Base-by-base conservation (phyloP, 768 basidiomycete species). In the Boletus pseudopeckii region DNA sequence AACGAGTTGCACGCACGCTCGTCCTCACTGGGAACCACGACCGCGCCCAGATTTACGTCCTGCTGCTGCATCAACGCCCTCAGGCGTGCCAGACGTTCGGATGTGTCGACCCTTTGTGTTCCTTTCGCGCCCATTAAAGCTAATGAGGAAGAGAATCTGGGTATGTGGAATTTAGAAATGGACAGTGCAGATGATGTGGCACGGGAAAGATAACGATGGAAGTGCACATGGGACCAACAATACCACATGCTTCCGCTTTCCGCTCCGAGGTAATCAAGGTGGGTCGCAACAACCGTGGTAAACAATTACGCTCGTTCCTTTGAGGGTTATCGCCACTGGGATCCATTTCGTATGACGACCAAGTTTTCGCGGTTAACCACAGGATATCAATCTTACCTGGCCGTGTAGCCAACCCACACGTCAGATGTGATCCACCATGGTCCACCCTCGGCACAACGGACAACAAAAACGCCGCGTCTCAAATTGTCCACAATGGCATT, bases 21-120 rank as follows among this genome's bases (percentile, higher is more conserved):
- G 72, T 98, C 96, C 71, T 93, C 95, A 57, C 89, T 92, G 5
- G 92, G 90, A 41, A 98, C 82, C 1, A 98, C 81, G 61, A 88
- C 82, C 0, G 87, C 90, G 52, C 86, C 78, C 1, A 96, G 77
- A 48, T 78, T 72, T 52, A 73, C 62, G 56, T 79, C 72, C 36
- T 74, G 72, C 61, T 76, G 69, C 51, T 72, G 77, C 90, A 96
- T 89, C 63, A 91, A 73, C 67, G 80, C 78, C 45, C 92, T 76
- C 45, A 96, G 76, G 45, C 71, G 75, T 20, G 75, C 73, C 7
- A 96, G 76, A 49, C 88, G 77, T 46, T 80, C 71, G 4, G 82
- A 75, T 5, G 90, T 91, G 68, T 85, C 63, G 26, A 90, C 81
- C 3, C 73, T 82, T 42, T 65, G 70, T 45, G 71, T 68, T 42